Conservation (phyloP, 2,329 filamentous ascomycete species). For the Eutypella sp. region DNA sequence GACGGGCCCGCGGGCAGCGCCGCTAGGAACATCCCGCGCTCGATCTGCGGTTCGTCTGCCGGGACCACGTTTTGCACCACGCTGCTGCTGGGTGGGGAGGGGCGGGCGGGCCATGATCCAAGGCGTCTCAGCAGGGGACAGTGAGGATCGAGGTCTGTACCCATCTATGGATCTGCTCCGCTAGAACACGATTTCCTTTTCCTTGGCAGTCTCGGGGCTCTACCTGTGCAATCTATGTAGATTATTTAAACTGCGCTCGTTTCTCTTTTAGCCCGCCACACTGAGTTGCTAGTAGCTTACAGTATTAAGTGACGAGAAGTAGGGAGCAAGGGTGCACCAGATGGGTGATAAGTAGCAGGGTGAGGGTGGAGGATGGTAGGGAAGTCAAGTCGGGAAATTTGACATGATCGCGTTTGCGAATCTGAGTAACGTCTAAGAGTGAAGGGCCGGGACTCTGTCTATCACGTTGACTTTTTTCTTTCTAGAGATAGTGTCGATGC, state of each 20-base stretch:
- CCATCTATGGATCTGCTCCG: constrained; percentile 1
- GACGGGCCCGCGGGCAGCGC: too few species aligned
- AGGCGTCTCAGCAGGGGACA: background rate
- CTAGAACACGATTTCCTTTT: too few species aligned
- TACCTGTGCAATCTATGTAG: background rate
- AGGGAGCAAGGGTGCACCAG: background rate
- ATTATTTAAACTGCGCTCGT: background rate
- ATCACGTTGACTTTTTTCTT: background rate
- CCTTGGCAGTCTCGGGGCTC: too few species aligned
- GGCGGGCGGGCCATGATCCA: background rate
- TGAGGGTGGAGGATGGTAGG: background rate
- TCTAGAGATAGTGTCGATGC: background rate
- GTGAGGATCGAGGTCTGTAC: background rate
- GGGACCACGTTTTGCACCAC: too few species aligned
- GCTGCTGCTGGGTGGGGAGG: background rate
- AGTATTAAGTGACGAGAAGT: background rate
- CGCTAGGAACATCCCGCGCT: background rate
- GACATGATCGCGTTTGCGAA: constrained; percentile 15
- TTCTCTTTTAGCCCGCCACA: background rate
- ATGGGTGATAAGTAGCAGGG: constrained; percentile 1
- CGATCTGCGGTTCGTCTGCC: background rate
- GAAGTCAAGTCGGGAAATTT: constrained; percentile 16
- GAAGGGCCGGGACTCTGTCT: background rate
- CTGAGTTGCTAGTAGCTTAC: background rate
- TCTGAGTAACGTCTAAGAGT: background rate